Conservation (phyloP, 768 basidiomycete genomes). For the Lentinus tigrinus region DNA sequence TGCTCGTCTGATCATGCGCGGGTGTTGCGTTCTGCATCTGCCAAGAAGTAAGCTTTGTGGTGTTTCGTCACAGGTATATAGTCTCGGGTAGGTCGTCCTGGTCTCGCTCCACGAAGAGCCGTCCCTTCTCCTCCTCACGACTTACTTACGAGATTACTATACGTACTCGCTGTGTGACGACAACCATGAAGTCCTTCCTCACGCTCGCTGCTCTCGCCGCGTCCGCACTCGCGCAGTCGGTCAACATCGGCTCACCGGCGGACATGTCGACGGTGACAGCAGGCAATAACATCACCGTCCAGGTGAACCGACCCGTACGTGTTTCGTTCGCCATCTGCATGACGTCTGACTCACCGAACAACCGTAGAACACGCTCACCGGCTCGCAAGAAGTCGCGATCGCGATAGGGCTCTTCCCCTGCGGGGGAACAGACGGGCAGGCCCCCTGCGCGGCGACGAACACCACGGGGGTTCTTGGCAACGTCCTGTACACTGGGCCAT, state of each 20-base stretch:
- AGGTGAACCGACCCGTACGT: slow-evolving; percentile 34
- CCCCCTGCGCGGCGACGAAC: slow-evolving; percentile 22
- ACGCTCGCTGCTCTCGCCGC: slow-evolving; percentile 20
- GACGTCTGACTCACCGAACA: not conserved
- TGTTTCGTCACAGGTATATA: too few relatives aligned
- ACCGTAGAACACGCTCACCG: slow-evolving; percentile 28
- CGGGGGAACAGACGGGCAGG: not conserved
- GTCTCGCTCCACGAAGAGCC: too few relatives aligned
- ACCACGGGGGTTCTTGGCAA: slow-evolving; percentile 25
- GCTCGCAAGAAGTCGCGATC: slow-evolving; percentile 34
- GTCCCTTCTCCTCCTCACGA: too few relatives aligned
- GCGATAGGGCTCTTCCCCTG: slow-evolving; percentile 33
- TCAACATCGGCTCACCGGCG: slow-evolving; percentile 30
- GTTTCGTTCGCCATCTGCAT: not conserved
- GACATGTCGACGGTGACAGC: slow-evolving; percentile 18
- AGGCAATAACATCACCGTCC: slow-evolving; percentile 30
- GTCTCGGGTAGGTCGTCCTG: too few relatives aligned
- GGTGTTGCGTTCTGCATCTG: too few relatives aligned
- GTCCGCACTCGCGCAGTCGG: slow-evolving; percentile 28
- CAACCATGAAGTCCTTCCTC: slow-evolving; percentile 9
- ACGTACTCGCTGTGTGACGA: too few relatives aligned
- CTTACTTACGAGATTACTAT: too few relatives aligned
- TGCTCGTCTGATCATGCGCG: too few relatives aligned
- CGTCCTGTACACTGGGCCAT: slow-evolving; percentile 31
- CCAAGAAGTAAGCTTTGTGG: too few relatives aligned